Evolutionary conservation across 2,329 filamentous ascomycete genomes (phyloP).

Genomic region (Botrytis hyacinthi): DNA sequence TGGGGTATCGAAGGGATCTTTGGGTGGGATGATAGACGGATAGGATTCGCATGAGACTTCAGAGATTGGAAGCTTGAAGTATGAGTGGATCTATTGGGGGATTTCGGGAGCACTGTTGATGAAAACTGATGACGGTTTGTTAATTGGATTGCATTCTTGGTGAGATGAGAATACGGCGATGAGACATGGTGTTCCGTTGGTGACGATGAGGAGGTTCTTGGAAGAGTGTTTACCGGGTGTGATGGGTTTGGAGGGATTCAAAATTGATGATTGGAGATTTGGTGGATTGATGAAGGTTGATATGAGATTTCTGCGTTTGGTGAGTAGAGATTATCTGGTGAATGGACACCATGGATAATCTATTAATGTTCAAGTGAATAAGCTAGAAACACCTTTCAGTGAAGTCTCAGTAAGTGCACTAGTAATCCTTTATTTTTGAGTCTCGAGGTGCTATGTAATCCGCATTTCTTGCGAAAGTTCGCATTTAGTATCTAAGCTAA

Average conservation of each 20-base stretch:
- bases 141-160: conserved; percentile 53
- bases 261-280: background rate
- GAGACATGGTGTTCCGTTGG: conserved; percentile 48
- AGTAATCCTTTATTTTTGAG: accelerated
- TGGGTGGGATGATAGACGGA: conserved; percentile 40
- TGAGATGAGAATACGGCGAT: conserved; percentile 54
- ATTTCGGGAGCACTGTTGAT: conserved; percentile 52
- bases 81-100: conserved; percentile 58
- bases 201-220: conserved; percentile 40
- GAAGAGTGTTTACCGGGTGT: background rate
- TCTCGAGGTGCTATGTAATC: background rate
- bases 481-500: background rate
- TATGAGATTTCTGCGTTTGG: too few species aligned
- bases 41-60: conserved; percentile 50
- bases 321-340: background rate
- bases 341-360: background rate
- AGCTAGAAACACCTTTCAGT: background rate
- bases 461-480: background rate
- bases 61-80: conserved; percentile 52
- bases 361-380: background rate
- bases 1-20: conserved; percentile 44
- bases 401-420: background rate
- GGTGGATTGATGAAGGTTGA: background rate
- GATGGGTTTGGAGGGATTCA: background rate
- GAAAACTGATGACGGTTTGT: conserved; percentile 39